These are phyloP conservation scores for Linderniella brevidens DNA, from an alignment of 257 asterid species.

Conservation along the genomic window DNA sequence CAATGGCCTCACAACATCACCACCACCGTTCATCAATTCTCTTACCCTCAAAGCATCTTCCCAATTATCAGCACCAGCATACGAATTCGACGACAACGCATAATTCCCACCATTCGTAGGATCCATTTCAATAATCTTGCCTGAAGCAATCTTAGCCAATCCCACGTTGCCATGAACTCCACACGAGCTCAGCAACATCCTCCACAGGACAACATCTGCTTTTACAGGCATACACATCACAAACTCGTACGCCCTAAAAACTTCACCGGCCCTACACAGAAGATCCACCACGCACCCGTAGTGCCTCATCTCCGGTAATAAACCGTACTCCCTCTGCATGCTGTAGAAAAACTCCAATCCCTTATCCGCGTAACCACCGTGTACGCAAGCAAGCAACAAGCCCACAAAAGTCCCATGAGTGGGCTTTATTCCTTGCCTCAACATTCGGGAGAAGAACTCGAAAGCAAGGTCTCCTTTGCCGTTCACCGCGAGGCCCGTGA, in stretches of 20 bases:
- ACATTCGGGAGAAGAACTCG: slow-evolving; percentile 19
- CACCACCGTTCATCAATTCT: slow-evolving; percentile 13
- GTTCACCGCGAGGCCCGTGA: slow-evolving; percentile 29
- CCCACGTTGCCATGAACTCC: slow-evolving; percentile 21
- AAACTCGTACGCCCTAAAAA: slow-evolving; percentile 20
- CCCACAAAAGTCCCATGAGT: slow-evolving; percentile 24
- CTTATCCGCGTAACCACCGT: slow-evolving; percentile 27
- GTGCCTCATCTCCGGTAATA: slow-evolving; percentile 33
- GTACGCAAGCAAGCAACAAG: slow-evolving; percentile 27
- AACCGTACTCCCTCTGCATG: slow-evolving; percentile 22
- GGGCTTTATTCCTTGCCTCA: slow-evolving; percentile 16
- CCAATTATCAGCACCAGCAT: slow-evolving; percentile 25
- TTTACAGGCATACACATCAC: slow-evolving; percentile 19
- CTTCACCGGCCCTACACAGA: slow-evolving; percentile 23
- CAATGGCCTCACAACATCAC: slow-evolving; percentile 18
- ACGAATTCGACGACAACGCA: slow-evolving; percentile 24
- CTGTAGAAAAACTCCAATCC: slow-evolving; percentile 23
- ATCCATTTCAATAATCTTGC: slow-evolving; percentile 22
- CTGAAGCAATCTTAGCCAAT: slow-evolving; percentile 21
- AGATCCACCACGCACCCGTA: slow-evolving; percentile 37
- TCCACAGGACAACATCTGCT: slow-evolving; percentile 24
- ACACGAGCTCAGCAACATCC: slow-evolving; percentile 26
- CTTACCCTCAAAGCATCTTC: slow-evolving; percentile 22
- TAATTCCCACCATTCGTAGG: slow-evolving; percentile 23
- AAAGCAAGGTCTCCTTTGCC: slow-evolving; percentile 18